Conservation (phyloP, 805 yeast genomes). For the Ogataea wickerhamii region DNA sequence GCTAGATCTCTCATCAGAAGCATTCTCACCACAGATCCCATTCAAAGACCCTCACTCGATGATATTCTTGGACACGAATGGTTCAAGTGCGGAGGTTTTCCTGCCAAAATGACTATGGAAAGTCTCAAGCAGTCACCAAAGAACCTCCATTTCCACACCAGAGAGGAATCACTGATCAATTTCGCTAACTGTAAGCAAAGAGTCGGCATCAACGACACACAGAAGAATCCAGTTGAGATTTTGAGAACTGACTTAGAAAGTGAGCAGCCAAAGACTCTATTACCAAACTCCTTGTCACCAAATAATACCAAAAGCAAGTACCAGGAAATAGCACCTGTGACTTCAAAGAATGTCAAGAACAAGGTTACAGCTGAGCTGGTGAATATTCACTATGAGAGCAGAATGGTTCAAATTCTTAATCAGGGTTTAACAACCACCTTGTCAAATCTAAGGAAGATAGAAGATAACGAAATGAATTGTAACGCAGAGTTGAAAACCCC, state of each 20-base stretch:
- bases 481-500: constrained; percentile 43
- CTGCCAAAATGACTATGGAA: constrained; percentile 58
- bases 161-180: constrained; percentile 61
- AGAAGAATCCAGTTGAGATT: constrained; percentile 64
- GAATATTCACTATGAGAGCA: constrained; percentile 28
- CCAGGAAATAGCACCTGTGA: constrained; percentile 51
- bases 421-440: constrained; percentile 28
- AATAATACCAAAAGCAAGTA: constrained; percentile 87
- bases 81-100: constrained; percentile 79
- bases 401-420: constrained; percentile 25
- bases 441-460: constrained; percentile 26
- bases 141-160: constrained; percentile 47
- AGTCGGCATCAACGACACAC: constrained; percentile 49
- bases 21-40: constrained; percentile 74
- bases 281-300: constrained; percentile 90
- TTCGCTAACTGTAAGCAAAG: constrained; percentile 61
- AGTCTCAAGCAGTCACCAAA: constrained; percentile 64
- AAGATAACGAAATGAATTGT: constrained; percentile 16
- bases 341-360: constrained; percentile 25
- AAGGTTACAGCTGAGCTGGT: constrained; percentile 28
- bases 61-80: constrained; percentile 80
- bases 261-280: constrained; percentile 61
- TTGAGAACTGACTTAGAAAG: constrained; percentile 66
- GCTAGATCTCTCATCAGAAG: constrained; percentile 72
- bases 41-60: constrained; percentile 73